Conservation (phyloP, 2,329 filamentous ascomycete genomes). For the Colletotrichum musicola region DNA sequence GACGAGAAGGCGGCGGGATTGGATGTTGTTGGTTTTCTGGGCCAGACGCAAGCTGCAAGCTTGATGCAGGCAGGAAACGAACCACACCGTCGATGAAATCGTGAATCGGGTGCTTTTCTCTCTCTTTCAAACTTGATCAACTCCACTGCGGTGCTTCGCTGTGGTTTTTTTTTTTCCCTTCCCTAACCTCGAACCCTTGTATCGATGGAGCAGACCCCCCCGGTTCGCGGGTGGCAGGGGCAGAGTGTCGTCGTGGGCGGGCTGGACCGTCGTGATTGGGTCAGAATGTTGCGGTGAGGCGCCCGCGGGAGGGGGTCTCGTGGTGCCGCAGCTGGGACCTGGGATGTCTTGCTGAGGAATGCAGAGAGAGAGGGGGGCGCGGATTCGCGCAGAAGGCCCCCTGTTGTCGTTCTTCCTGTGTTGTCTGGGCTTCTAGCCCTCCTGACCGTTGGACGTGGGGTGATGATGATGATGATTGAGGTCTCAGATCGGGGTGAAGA, state of each 20-base stretch:
- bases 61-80: neutral
- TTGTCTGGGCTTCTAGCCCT: neutral
- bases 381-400: neutral
- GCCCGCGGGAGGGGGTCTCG: conserved; percentile 29
- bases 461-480: neutral
- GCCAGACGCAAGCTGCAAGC: conserved; percentile 4
- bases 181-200: neutral
- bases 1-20: neutral
- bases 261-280: conserved; percentile 31
- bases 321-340: conserved; percentile 37
- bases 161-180: conserved; percentile 17
- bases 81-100: conserved; percentile 22
- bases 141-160: conserved; percentile 17
- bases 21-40: conserved; percentile 1
- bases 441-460: conserved; percentile 16
- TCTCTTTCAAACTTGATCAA: too few species aligned
- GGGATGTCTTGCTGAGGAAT: conserved; percentile 40
- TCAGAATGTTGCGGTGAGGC: conserved; percentile 39
- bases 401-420: conserved; percentile 3
- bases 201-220: neutral
- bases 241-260: conserved; percentile 32
- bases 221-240: conserved; percentile 34
- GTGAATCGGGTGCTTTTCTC: neutral
- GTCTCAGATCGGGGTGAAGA: neutral
- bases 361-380: neutral